Evolutionary conservation across 2,329 filamentous ascomycete genomes (phyloP).

Genomic region (Exserohilum turcica): DNA sequence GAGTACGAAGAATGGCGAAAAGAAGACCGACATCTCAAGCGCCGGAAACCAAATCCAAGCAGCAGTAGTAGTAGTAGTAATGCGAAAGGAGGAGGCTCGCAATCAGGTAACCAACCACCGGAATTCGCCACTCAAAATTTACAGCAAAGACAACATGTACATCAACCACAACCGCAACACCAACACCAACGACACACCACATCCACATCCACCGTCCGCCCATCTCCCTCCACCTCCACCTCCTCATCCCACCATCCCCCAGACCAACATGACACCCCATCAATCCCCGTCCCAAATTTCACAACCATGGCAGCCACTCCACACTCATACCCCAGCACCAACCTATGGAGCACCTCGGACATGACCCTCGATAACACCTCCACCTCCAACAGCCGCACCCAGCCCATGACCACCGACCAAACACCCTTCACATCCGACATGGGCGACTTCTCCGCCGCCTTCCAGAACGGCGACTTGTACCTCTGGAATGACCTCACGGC

Average conservation of each 20-base stretch:
- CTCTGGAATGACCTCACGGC: conserved; percentile 44
- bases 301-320: conserved; percentile 17
- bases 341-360: conserved; percentile 11
- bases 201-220: not conserved
- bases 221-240: too few species aligned
- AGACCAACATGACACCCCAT: not conserved
- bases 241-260: not conserved
- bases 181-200: too few species aligned
- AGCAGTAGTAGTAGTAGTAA: not conserved
- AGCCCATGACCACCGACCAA: conserved; percentile 16
- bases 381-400: not conserved
- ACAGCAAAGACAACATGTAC: not conserved
- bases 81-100: too few species aligned
- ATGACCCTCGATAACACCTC: conserved; percentile 5
- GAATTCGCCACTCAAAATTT: conserved; percentile 8
- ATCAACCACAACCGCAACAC: too few species aligned
- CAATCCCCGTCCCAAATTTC: conserved; percentile 14
- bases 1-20: conserved; percentile 38
- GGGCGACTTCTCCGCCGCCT: conserved; percentile 41
- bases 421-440: conserved; percentile 30
- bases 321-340: conserved; percentile 11
- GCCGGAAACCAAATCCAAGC: conserved; percentile 17
- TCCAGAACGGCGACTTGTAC: conserved; percentile 46
- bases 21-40: conserved; percentile 33
- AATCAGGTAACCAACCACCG: conserved; percentile 10